Evolutionary conservation across 2,329 filamentous ascomycete genomes (phyloP), one percentile per base, ranked within the genome.

Genomic region (Cladosporium sp.): DNA sequence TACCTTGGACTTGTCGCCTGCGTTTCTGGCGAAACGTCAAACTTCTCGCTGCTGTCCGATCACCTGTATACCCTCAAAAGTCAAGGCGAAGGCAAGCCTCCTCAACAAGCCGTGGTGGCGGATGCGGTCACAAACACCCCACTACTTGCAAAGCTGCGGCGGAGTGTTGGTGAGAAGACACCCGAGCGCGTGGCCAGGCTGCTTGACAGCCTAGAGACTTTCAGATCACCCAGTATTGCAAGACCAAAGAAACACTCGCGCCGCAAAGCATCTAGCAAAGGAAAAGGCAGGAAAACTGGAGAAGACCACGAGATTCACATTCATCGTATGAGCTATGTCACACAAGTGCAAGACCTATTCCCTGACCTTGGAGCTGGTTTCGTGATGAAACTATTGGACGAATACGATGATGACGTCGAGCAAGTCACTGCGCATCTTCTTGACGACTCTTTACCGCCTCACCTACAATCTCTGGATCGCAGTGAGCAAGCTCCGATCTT

Each of bases 271-370:
- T 53, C 61, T 10, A 84, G 88, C 70, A 92, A 91, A 76, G 89
- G 89, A 35, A 93, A 92, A 74, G 81, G 79, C 6, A 78, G 76
- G 67, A 77, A 74, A 11, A 33, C 35, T 3, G 61, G 23, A 6
- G 65, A 64, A 26, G 78, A 61, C 12, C 71, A 78, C 26, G 81
- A 84, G 52, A 81, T 93, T 37, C 91, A 95, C 73, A 80, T 94
- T 26, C 92, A 97, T 77, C 88, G 84, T 50, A 90, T 96, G 86
- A 93, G 90, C 71, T 86, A 94, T 58, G 88, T 98, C 61, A 90
- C 90, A 0, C 92, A 96, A 76, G 85, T 99, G n/a, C 93, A 97
- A 74, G 94, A 99, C 74, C 82, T 98, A 0, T 97, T 98, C 73
- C 92, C 94, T 0, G 88, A 96, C 68, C 82, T 98, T 11, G 93